Evolutionary conservation across 1,139 yeast genomes (phyloP).

Genomic region (Yamadazyma blattariae): DNA sequence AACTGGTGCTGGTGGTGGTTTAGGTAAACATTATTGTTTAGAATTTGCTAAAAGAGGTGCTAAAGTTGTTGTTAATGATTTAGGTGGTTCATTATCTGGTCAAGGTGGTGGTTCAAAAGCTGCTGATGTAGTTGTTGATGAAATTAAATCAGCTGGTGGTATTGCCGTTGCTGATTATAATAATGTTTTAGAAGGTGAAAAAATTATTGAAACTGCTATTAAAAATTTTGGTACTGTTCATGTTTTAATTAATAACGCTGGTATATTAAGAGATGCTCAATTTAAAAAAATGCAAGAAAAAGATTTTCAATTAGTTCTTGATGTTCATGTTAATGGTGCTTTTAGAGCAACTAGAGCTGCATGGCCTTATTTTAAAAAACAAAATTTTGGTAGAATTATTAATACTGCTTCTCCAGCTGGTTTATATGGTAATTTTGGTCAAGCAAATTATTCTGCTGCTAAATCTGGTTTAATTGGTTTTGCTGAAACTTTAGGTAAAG

Average conservation of each 20-base stretch:
- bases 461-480: constrained; percentile 88
- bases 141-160: constrained; percentile 75
- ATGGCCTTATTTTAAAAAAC: constrained; percentile 87
- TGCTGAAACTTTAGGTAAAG: constrained; percentile 93
- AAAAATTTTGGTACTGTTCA: constrained; percentile 88
- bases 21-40: constrained; percentile 85
- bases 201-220: constrained; percentile 82
- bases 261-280: constrained; percentile 76
- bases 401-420: constrained; percentile 98
- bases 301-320: constrained; percentile 76
- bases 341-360: constrained; percentile 85
- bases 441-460: constrained; percentile 93
- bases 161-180: constrained; percentile 92
- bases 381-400: constrained; percentile 81
- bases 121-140: constrained; percentile 87
- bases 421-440: constrained; percentile 94
- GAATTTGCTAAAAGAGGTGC: constrained; percentile 92
- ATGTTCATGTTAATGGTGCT: constrained; percentile 89
- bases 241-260: constrained; percentile 89
- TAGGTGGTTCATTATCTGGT: constrained; percentile 82
- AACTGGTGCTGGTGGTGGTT: constrained; percentile 98
- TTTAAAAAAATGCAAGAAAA: constrained; percentile 80
- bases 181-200: constrained; percentile 85
- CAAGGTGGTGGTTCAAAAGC: constrained; percentile 64
- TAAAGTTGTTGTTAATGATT: constrained; percentile 86